A percentile compares a stretch with the other conserved stretches of the same genome.
Conservation (phyloP, 2,329 filamentous ascomycete species). For the Lasiodiplodia sp. region DNA sequence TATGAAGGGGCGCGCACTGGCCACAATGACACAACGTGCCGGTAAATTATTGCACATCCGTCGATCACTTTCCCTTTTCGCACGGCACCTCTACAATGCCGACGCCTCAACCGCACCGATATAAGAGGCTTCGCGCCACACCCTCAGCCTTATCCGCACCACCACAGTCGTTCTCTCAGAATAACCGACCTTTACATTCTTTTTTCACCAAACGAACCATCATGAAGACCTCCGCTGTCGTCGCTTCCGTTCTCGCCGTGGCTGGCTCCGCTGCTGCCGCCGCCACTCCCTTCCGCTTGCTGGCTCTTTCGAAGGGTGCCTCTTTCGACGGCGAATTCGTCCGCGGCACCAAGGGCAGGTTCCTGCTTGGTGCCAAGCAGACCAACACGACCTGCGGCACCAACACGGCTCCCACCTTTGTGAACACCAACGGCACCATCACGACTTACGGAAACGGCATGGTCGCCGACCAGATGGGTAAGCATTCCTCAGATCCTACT, state of each 20-base stretch:
- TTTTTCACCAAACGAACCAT: slow-evolving; percentile 1
- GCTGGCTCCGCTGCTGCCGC: background rate
- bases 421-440: slow-evolving; percentile 6
- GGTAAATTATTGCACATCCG: background rate
- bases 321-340: slow-evolving; percentile 10
- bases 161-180: background rate
- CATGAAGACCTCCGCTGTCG: slow-evolving; percentile 8
- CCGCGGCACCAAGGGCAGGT: slow-evolving; percentile 8
- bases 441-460: slow-evolving; percentile 20
- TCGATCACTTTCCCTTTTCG: slow-evolving; percentile 8
- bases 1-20: slow-evolving; percentile 23
- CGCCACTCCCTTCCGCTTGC: slow-evolving; percentile 5
- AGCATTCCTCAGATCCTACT: background rate
- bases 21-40: slow-evolving; percentile 1
- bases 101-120: background rate
- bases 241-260: slow-evolving; percentile 3
- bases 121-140: background rate
- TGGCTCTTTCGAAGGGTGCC: slow-evolving; percentile 11
- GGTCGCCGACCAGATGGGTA: slow-evolving; percentile 11
- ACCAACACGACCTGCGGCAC: slow-evolving; percentile 19
- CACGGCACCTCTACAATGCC: background rate
- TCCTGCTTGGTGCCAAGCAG: slow-evolving; percentile 13
- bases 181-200: slow-evolving; percentile 15
- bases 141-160: background rate
- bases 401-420: background rate